phyloP scores from a whole-genome alignment of 208 protist species.

The Tritrichomonas musculus region DNA sequence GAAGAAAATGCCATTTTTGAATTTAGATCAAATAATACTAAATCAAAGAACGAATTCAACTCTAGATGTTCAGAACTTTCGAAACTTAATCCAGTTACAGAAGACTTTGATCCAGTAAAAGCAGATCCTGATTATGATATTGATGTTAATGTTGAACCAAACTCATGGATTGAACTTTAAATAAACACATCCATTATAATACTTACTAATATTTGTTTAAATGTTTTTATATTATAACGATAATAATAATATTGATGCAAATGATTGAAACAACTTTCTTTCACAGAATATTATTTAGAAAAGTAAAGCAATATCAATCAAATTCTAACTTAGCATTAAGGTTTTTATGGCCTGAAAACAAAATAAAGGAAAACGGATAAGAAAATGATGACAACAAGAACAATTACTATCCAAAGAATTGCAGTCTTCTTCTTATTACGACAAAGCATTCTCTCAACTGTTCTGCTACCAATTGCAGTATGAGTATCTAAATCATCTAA shows the following conservation, averaged over 20 bases:
- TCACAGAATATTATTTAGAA: no score
- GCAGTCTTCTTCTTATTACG: background rate
- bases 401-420: background rate
- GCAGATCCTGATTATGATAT: constrained; percentile 25
- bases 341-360: background rate
- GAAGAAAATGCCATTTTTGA: background rate
- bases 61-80: background rate
- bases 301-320: no score
- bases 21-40: background rate
- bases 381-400: background rate
- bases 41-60: background rate
- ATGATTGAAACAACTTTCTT: no score
- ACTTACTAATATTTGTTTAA: no score
- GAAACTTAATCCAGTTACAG: background rate
- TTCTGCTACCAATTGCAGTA: background rate
- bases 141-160: constrained; percentile 20
- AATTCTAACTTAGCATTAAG: no score
- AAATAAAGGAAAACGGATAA: background rate
- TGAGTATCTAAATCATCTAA: background rate
- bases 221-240: no score
- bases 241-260: no score
- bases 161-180: constrained; percentile 15
- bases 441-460: background rate
- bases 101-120: background rate
- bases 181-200: background rate